These are phyloP conservation scores for Fistulifera pelliculosa DNA, from an alignment of 108 stramenopile genomes.

Conservation along the genomic window DNA sequence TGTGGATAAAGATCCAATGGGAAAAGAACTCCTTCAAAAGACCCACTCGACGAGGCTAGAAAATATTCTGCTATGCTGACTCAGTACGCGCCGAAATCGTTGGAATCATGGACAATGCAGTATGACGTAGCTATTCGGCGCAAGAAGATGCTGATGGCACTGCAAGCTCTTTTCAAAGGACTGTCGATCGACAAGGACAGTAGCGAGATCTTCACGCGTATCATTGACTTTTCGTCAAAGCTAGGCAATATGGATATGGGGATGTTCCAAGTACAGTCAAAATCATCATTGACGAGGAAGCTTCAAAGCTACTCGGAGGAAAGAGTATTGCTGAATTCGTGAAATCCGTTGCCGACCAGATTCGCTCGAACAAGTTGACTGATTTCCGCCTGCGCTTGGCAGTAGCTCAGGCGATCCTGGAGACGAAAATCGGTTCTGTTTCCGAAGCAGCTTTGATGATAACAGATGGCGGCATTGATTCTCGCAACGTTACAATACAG, in stretches of 20 bases:
- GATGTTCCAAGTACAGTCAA: constrained; percentile 25
- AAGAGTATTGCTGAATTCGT: constrained; percentile 41
- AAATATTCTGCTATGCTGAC: constrained; percentile 68
- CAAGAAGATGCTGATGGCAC: constrained; percentile 81
- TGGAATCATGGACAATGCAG: constrained; percentile 76
- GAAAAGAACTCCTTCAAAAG: constrained; percentile 69
- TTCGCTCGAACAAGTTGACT: constrained; percentile 19
- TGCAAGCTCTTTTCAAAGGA: constrained; percentile 69
- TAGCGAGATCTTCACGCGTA: constrained; percentile 44
- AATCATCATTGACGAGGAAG: constrained; percentile 38
- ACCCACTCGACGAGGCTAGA: constrained; percentile 74
- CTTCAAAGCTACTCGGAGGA: constrained; percentile 32
- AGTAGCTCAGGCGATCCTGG: constrained; percentile 54
- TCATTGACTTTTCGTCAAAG: constrained; percentile 56
- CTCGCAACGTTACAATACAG: constrained; percentile 34
- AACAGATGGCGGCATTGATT: constrained; percentile 42
- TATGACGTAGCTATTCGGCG: constrained; percentile 89
- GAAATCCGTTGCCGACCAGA: constrained; percentile 22
- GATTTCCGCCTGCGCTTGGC: constrained; percentile 41
- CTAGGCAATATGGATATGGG: constrained; percentile 5
- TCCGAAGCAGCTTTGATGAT: constrained; percentile 34
- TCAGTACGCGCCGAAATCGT: constrained; percentile 52
- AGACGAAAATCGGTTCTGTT: constrained; percentile 21
- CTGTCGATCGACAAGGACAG: constrained; percentile 28
- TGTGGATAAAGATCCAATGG: constrained; percentile 84